Conservation (phyloP, 495 filamentous ascomycete genomes). For the Penicillium manginii region DNA sequence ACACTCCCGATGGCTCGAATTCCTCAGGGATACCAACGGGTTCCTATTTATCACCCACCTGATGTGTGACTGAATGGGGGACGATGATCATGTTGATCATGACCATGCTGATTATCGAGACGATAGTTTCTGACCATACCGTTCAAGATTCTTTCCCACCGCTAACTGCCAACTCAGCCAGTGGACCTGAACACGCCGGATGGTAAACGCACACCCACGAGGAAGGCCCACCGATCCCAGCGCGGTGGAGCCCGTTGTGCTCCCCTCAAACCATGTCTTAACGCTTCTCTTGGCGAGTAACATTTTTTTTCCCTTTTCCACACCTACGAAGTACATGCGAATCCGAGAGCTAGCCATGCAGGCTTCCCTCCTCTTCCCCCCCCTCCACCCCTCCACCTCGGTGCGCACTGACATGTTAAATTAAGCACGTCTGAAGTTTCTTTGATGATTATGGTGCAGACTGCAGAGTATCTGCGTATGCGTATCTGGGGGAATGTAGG, state of each 20-base stretch:
- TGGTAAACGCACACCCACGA: constrained; percentile 5
- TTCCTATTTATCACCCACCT: too few relatives aligned
- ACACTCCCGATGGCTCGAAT: neutral
- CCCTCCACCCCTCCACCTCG: constrained; percentile 22
- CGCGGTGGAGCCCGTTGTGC: neutral
- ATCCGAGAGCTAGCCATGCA: constrained; percentile 7
- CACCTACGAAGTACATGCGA: neutral
- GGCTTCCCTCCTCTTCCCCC: constrained; percentile 5
- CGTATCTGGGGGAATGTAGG: constrained; percentile 5
- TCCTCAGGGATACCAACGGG: neutral
- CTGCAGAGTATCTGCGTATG: constrained; percentile 4
- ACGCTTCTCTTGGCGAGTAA: constrained; percentile 6
- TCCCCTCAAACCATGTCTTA: constrained; percentile 7
- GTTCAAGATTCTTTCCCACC: too few relatives aligned
- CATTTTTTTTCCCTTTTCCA: neutral
- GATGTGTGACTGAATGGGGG: neutral
- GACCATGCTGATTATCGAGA: neutral
- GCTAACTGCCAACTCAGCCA: neutral
- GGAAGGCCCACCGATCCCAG: constrained; percentile 7
- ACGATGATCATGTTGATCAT: neutral
- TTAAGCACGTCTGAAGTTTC: neutral
- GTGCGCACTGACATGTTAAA: constrained; percentile 26
- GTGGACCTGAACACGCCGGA: constrained; percentile 1
- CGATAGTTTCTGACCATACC: neutral
- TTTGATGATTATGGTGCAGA: constrained; percentile 4